Evolutionary conservation across 2,329 filamentous ascomycete genomes (phyloP), one percentile per base, ranked within the genome.

Genomic region (Venturia pyrina): DNA sequence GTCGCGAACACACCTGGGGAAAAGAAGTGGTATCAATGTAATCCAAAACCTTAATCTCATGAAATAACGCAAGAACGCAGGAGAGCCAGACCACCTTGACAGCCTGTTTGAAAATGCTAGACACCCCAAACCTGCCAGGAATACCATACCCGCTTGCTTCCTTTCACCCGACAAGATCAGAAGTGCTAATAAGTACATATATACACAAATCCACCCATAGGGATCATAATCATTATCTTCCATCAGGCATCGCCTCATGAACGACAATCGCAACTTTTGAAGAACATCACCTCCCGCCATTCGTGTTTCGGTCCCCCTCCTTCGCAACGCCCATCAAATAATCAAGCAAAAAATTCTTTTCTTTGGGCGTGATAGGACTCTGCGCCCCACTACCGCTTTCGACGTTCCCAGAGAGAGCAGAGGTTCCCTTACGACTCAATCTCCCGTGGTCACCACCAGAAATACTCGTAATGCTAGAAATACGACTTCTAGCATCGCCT

Each of bases 341-440:
- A 11, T 85, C 88, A 63, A 95, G 80, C 72, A 96, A 77, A 71
- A 95, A 95, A 19, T 82, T 87, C 72, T 89, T 88, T 70, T 95
- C 87, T 0, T 85, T 88, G 0, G 89, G 84, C 4, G 87, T 89
- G 57, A 87, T 85, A 15, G 83, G 79, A 41, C 81, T 80, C 71
- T 83, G 61, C 48, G 63, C 8, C 19, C 66, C 37, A 34, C 57
- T 57, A 8, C 66, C 53, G 32, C 28, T 15, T 37, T 59, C 53
- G 15, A n/a, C 19, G 10, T 59, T 59, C 53, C 28, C 53, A 19
- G 53, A 19, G n/a, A 59, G 53, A 10, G 28, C 7, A 3, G 15
- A 19, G 5, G 53, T n/a, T 7, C 28, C 53, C 53, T 59, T 59
- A 1, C 53, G 53, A 28, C 53, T 59, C 19, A 28, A 37, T 37